Evolutionary conservation across 2,329 filamentous ascomycete genomes (phyloP).

Genomic region (Trichoderma arundinaceum): DNA sequence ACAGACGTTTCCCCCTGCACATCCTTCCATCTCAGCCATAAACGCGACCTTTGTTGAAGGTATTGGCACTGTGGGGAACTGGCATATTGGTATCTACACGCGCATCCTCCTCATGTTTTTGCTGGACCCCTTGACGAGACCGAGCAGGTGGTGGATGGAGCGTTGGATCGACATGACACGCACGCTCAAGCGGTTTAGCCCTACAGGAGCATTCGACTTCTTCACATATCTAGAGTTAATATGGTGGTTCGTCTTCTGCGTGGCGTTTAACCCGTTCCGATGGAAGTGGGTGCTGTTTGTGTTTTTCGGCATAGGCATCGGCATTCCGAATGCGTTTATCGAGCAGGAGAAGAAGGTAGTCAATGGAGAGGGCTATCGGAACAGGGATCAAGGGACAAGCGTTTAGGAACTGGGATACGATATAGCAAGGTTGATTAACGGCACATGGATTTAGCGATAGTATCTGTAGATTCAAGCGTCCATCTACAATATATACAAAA

Average conservation of each 20-base stretch:
- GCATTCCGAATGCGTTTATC: conserved; percentile 70
- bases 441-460: not conserved
- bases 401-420: not conserved
- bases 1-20: conserved; percentile 79
- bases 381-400: conserved; percentile 23
- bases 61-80: conserved; percentile 83
- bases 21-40: conserved; percentile 76
- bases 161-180: conserved; percentile 86
- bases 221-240: conserved; percentile 85
- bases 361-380: conserved; percentile 53
- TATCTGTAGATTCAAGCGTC: conserved; percentile 22
- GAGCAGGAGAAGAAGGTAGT: conserved; percentile 67
- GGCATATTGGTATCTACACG: conserved; percentile 90
- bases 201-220: conserved; percentile 82
- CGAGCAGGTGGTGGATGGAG: conserved; percentile 76
- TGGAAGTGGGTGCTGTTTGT: conserved; percentile 92
- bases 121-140: conserved; percentile 75
- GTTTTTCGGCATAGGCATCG: conserved; percentile 73
- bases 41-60: conserved; percentile 83
- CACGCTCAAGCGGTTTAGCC: conserved; percentile 70
- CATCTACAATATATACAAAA: not conserved
- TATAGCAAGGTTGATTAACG: not conserved
- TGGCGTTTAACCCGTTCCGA: conserved; percentile 80
- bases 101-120: conserved; percentile 86
- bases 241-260: conserved; percentile 84